These are phyloP conservation scores for Scytalidium lignicola DNA, from an alignment of 2,329 filamentous ascomycete species.

Conservation along the genomic window DNA sequence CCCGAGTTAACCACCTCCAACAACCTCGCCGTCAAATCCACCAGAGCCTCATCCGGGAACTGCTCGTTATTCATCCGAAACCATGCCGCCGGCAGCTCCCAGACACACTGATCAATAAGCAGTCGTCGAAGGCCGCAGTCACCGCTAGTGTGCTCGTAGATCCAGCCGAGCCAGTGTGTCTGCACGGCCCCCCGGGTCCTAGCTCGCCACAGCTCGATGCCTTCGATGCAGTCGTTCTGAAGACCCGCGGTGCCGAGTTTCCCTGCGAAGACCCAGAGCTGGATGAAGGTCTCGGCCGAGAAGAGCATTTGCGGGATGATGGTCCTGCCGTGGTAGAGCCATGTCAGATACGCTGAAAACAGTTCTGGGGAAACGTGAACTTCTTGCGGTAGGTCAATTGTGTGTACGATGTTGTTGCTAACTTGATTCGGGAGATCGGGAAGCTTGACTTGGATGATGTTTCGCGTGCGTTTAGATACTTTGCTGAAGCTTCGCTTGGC, in stretches of 20 bases:
- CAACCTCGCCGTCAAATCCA: not conserved
- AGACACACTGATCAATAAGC: slow-evolving; percentile 11
- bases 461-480: not conserved
- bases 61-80: not conserved
- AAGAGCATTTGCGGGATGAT: not conserved
- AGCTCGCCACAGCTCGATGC: slow-evolving; percentile 1
- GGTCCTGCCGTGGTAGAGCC: slow-evolving; percentile 7
- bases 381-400: not conserved
- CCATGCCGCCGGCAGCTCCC: not conserved
- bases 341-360: slow-evolving; percentile 5
- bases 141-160: slow-evolving; percentile 3
- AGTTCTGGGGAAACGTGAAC: not conserved
- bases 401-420: not conserved
- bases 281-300: not conserved
- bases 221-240: slow-evolving; percentile 9
- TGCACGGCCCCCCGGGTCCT: not conserved
- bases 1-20: not conserved
- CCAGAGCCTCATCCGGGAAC: slow-evolving; percentile 1
- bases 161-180: slow-evolving; percentile 2
- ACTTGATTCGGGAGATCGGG: not conserved
- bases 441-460: not conserved
- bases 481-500: not conserved
- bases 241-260: not conserved
- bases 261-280: slow-evolving; percentile 9
- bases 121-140: slow-evolving; percentile 4